phyloP scores from a whole-genome alignment of 2,329 filamentous ascomycete genomes.

The Didymella lethalis region DNA sequence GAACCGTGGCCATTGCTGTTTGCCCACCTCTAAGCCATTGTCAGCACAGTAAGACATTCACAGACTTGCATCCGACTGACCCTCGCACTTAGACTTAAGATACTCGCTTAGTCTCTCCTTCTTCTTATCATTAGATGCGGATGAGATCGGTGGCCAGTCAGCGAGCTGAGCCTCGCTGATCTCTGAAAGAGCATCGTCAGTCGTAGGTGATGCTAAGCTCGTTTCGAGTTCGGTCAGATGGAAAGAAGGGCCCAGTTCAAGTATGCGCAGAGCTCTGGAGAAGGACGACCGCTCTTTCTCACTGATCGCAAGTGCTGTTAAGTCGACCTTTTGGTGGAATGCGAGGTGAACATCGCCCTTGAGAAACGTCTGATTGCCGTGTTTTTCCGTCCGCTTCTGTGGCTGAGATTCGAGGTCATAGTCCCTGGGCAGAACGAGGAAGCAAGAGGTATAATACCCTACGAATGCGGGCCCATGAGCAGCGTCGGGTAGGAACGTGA shows the following conservation, averaged over 20 bases:
- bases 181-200: background rate
- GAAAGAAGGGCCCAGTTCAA: constrained; percentile 1
- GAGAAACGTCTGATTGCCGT: background rate
- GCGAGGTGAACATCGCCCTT: background rate
- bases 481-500: background rate
- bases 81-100: background rate
- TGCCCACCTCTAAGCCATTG: background rate
- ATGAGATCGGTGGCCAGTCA: background rate
- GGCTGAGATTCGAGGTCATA: background rate
- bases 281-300: constrained; percentile 1
- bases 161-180: background rate
- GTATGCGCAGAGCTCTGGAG: constrained; percentile 7
- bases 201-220: background rate
- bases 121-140: background rate
- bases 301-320: background rate
- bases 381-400: background rate
- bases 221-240: constrained; percentile 15
- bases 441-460: background rate
- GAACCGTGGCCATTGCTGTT: background rate
- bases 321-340: constrained; percentile 9
- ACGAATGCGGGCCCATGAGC: background rate
- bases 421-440: background rate
- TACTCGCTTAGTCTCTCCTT: background rate
- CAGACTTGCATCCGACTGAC: background rate
- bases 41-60: background rate